Evolutionary conservation across 371 early-diverging fungal genomes (phyloP), one percentile per base, ranked within the genome.

Genomic region (Mycotypha africana): DNA sequence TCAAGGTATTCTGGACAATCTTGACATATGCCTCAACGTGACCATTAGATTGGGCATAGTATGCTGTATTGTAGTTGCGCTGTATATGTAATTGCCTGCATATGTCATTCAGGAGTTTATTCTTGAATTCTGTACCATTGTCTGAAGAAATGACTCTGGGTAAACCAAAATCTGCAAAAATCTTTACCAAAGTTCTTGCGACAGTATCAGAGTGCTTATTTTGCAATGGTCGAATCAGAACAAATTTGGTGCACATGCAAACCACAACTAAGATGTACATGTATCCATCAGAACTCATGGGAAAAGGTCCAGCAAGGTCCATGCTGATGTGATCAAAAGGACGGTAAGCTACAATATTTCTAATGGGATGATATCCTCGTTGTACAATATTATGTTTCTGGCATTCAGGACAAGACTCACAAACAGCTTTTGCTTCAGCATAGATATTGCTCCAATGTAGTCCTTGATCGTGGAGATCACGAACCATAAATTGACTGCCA

Each of bases 71-170:
- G 11, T 41, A 38, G 11, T 57, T 15, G 14, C 47, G 41, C 3
- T 67, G 53, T 20, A 67, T 57, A 0, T 51, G 46, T 9, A 44
- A 19, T 4, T 12, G 10, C 10, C 45, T n/a, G 14, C 19, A 17
- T 10, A 59, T 10, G 4, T 25, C 35, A 28, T 42, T 33, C 25
- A 38, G 38, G 5, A 57, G 15, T 6, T 15, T 12, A 34, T 56
- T 53, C 1, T 46, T 41, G 36, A 62, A 58, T 46, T 67, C 60
- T 10, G 31, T 53, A 20, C 62, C 67, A 47, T 62, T 66, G 42
- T 61, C 59, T 14, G 31, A 28, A 41, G 48, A 48, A 2, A 62
- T 47, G 2, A 62, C 47, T 21, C 34, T 30, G 1, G 56, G 51
- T 12, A 63, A 34, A 5, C 60, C 57, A 40, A 51, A 62, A 24